phyloP scores from a whole-genome alignment of 2,329 filamentous ascomycete species.

The Fusarium succisae region DNA sequence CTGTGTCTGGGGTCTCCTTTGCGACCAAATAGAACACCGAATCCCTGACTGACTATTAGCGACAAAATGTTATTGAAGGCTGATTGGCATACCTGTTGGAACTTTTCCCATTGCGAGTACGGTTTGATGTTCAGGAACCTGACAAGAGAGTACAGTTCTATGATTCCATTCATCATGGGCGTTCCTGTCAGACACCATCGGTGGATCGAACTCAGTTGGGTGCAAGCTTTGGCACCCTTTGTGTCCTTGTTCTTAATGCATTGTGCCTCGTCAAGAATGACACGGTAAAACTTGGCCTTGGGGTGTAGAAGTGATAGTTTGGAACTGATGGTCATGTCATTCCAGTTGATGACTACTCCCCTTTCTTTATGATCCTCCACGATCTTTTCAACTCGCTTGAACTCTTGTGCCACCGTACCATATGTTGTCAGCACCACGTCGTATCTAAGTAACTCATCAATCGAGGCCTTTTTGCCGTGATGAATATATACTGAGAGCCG shows the following conservation, averaged over 20 bases:
- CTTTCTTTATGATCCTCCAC: constrained; percentile 55
- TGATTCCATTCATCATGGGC: constrained; percentile 87
- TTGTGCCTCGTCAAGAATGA: constrained; percentile 90
- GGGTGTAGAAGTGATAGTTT: constrained; percentile 69
- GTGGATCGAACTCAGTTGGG: constrained; percentile 71
- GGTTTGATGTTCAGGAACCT: constrained; percentile 81
- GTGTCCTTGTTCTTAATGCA: constrained; percentile 82
- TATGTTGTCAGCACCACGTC: constrained; percentile 90
- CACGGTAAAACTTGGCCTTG: constrained; percentile 74
- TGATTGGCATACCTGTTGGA: constrained; percentile 59
- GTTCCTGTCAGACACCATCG: constrained; percentile 86
- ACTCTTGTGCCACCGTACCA: constrained; percentile 70
- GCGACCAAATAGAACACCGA: constrained; percentile 52
- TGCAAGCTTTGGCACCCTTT: constrained; percentile 75
- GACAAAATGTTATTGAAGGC: background rate
- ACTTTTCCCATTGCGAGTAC: constrained; percentile 72
- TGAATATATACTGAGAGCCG: constrained; percentile 73
- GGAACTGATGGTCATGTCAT: constrained; percentile 48
- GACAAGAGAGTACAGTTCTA: constrained; percentile 81
- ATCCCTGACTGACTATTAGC: constrained; percentile 46
- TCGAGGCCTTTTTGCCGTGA: constrained; percentile 73
- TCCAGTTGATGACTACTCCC: constrained; percentile 49
- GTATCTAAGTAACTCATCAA: constrained; percentile 69
- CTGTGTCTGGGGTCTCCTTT: constrained; percentile 62
- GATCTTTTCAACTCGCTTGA: constrained; percentile 70